Base-by-base conservation (phyloP, 2,329 filamentous ascomycete genomes). In the Hymenoscyphus occultus region DNA sequence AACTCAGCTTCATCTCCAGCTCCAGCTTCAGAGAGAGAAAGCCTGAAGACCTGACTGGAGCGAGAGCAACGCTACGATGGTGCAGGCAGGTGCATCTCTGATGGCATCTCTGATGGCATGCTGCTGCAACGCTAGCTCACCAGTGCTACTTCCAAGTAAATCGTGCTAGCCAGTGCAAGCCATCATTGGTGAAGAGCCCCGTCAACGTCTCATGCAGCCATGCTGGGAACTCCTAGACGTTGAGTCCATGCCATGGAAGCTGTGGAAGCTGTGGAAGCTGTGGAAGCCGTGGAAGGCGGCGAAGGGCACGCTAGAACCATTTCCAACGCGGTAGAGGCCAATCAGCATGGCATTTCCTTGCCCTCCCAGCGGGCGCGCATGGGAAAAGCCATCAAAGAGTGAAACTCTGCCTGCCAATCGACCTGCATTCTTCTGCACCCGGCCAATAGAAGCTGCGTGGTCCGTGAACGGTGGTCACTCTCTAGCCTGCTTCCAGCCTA, bases 371-470 rank as follows among this genome's bases (percentile, higher is more conserved):
- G 16, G 19, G 28, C 6, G 54, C 19, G 32, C 28, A 56, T 56
- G 32, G 56, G 28, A 32, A 56, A 57, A 57, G 56, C 28, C 56
- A 19, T 13, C 56, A 57, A 57, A 13, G 56, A 54, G 48, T 19
- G 48, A 19, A 54, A 54, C 48, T 54, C 19, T 54, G 19, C 19
- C 48, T 54, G 48, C 48, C 56, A 57, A 57, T 57, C 56, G 35
- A 7, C 4, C 56, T 57, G 31, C 14, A n/a, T 13, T 28, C 13
- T 57, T 35, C 31, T 59, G 60, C 32, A 56, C 14, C 28, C 60
- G 60, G 60, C 60, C 60, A 62, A 62, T 62, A 13, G 60, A 48
- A 56, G 60, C 60, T 31, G 35, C 48, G 19, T 51, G 39, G 60
- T 14, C 32, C 9, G 35, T 35, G 9, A 35, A 35, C 9, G 35